These are phyloP conservation scores for Coemansia sp. DNA, from an alignment of 192 early-diverging fungal species.

Conservation along the genomic window DNA sequence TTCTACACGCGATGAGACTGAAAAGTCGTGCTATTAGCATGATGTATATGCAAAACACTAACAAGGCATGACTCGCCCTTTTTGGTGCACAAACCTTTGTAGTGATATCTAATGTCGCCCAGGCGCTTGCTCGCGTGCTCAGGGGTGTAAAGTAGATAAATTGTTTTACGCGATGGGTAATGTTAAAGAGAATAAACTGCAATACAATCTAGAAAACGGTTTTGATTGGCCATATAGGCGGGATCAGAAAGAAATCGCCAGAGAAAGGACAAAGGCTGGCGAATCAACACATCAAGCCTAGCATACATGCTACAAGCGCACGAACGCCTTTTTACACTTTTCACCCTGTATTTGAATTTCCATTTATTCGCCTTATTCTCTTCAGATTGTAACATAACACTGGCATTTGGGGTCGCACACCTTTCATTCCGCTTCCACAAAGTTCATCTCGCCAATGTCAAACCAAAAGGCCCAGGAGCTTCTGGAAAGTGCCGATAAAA, in stretches of 20 bases:
- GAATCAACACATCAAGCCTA: too few species aligned
- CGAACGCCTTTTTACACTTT: not conserved
- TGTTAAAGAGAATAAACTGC: too few species aligned
- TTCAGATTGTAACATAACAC: not conserved
- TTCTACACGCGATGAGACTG: not conserved
- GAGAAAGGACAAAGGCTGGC: too few species aligned
- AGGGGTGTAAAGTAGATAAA: not conserved
- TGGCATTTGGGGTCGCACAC: not conserved
- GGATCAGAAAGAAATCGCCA: too few species aligned
- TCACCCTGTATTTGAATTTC: not conserved
- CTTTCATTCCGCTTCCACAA: constrained; percentile 1
- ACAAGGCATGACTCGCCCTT: not conserved
- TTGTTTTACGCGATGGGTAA: too few species aligned
- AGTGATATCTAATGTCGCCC: not conserved
- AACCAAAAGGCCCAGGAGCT: constrained; percentile 42
- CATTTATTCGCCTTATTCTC: not conserved
- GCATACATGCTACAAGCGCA: too few species aligned
- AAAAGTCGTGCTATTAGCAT: too few species aligned
- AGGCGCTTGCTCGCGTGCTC: not conserved
- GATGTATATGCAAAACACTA: too few species aligned
- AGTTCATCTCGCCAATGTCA: not conserved
- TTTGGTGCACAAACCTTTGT: not conserved
- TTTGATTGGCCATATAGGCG: too few species aligned
- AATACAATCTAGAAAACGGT: too few species aligned
- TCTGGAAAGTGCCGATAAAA: constrained; percentile 71